These are phyloP conservation scores for Monilinia aucupariae DNA, from an alignment of 2,329 filamentous ascomycete genomes.

Conservation along the genomic window DNA sequence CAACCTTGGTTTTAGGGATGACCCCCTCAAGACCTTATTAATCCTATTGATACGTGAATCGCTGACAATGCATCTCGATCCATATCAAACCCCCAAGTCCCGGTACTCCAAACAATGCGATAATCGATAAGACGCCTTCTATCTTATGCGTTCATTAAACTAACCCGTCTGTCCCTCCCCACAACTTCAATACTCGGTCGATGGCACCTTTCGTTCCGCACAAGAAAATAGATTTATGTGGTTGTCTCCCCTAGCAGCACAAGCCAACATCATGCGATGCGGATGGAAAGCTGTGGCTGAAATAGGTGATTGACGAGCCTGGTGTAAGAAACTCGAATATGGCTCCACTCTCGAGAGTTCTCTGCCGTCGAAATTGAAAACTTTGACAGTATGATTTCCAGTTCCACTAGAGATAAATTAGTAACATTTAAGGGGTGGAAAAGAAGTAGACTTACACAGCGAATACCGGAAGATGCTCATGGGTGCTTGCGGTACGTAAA, in stretches of 20 bases:
- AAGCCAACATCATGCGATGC: constrained; percentile 85
- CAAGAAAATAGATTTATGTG: constrained; percentile 86
- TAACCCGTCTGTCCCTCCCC: not conserved
- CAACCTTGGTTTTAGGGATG: not conserved
- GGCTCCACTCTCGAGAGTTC: constrained; percentile 81
- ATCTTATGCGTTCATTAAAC: not conserved
- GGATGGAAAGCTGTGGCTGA: constrained; percentile 91
- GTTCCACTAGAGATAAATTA: constrained; percentile 60
- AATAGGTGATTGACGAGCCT: constrained; percentile 75
- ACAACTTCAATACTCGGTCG: constrained; percentile 12
- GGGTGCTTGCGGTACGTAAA: constrained; percentile 79
- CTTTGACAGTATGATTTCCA: constrained; percentile 79
- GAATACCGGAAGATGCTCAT: constrained; percentile 95
- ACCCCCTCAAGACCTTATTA: not conserved
- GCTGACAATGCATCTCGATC: constrained; percentile 1
- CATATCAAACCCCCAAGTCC: not conserved
- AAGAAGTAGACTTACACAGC: constrained; percentile 63
- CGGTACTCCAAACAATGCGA: constrained; percentile 17
- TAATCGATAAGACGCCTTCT: constrained; percentile 10
- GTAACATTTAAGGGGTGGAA: not conserved
- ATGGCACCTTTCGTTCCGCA: constrained; percentile 39
- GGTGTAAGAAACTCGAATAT: constrained; percentile 80
- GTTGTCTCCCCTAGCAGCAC: constrained; percentile 77
- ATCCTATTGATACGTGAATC: not conserved
- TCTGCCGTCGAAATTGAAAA: constrained; percentile 81